These are phyloP conservation scores for Omphalotus guepiniiformis DNA, from an alignment of 768 basidiomycete genomes.

Conservation along the genomic window DNA sequence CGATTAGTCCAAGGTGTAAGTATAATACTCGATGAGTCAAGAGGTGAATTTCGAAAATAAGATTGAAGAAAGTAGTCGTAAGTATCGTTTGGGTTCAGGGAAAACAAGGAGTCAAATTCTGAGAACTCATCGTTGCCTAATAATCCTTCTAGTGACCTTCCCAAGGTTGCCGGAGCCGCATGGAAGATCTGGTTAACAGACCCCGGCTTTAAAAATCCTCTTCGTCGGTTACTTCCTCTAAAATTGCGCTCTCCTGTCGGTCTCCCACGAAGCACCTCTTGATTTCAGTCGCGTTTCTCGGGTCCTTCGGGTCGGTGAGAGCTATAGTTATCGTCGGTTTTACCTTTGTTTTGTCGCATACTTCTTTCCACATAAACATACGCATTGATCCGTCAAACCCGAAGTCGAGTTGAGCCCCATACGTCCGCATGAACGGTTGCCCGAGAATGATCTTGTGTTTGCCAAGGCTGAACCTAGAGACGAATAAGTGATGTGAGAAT, in stretches of 20 bases:
- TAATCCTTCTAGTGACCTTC: conserved; percentile 10
- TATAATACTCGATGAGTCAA: neutral
- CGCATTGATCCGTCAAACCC: no score
- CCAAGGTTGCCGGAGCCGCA: conserved; percentile 7
- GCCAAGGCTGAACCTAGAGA: conserved; percentile 7
- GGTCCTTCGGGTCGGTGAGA: no score
- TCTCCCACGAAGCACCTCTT: no score
- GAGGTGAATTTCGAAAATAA: conserved; percentile 2
- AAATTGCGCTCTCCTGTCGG: no score
- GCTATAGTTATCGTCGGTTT: no score
- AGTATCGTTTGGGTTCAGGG: conserved; percentile 10
- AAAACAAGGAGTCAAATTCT: conserved; percentile 4
- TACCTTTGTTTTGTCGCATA: no score
- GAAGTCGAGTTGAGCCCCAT: no score
- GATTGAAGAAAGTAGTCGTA: conserved; percentile 11
- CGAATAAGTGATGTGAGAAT: conserved; percentile 26
- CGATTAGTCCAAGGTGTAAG: conserved; percentile 12
- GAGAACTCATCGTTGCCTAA: conserved; percentile 6
- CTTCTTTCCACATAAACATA: no score
- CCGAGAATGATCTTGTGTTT: conserved; percentile 14
- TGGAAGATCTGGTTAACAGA: neutral
- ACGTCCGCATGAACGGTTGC: conserved; percentile 17
- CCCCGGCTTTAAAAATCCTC: neutral
- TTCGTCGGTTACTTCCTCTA: no score
- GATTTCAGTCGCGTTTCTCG: no score